Evolutionary conservation across 176 grass and related monocot genomes (phyloP).

Genomic region (Phyllostachys edulis): DNA sequence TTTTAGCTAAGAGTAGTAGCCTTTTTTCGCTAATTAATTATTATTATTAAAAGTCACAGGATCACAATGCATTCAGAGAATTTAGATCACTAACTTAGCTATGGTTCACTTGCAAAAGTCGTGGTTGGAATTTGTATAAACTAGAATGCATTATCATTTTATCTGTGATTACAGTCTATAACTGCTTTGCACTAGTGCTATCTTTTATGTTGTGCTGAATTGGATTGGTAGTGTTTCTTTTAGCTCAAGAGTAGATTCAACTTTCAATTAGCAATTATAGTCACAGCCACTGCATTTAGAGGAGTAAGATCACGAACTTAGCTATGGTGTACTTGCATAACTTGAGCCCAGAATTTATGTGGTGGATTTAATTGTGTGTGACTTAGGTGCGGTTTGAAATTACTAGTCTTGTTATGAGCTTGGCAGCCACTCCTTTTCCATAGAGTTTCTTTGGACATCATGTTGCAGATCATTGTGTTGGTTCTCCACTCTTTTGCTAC

Average conservation of each 20-base stretch:
- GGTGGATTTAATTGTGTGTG: not conserved
- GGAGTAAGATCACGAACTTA: not conserved
- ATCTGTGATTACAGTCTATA: not conserved
- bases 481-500: not conserved
- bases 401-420: not conserved
- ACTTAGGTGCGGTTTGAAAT: not conserved
- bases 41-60: not conserved
- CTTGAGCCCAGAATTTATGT: not conserved
- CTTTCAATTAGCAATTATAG: not conserved
- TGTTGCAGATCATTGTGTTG: not conserved
- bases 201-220: not conserved
- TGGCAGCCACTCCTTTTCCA: not conserved
- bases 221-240: not conserved
- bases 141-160: not conserved
- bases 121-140: not conserved
- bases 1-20: not conserved
- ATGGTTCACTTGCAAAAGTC: not conserved
- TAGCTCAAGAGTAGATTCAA: not conserved
- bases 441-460: not conserved
- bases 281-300: not conserved
- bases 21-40: not conserved
- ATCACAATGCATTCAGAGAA: not conserved
- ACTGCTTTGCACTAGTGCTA: not conserved
- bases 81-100: not conserved
- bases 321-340: not conserved